Evolutionary conservation across 73 alveolate genomes (phyloP).

Genomic region (Tetrahymena borealis): DNA sequence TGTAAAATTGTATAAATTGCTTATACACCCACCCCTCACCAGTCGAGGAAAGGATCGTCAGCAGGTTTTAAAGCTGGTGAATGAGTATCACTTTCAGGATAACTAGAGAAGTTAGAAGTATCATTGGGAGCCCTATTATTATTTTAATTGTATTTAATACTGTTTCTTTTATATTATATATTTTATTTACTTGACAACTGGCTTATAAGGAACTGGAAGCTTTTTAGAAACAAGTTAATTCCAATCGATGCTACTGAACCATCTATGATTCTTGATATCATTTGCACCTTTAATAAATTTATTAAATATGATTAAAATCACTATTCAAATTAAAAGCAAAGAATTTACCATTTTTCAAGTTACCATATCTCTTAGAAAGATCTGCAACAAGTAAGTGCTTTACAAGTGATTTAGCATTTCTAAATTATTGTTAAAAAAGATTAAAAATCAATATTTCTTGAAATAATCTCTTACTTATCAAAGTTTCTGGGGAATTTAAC

Average conservation of each 20-base stretch:
- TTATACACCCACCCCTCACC: constrained; percentile 46
- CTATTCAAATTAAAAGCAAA: background rate
- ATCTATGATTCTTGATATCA: constrained; percentile 72
- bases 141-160: background rate
- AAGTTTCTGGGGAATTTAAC: constrained; percentile 71
- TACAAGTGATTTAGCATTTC: constrained; percentile 75
- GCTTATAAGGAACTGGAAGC: constrained; percentile 69
- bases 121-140: constrained; percentile 53
- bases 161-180: background rate
- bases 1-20: constrained; percentile 5
- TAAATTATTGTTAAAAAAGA: background rate
- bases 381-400: constrained; percentile 78
- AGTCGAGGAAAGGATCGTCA: constrained; percentile 82
- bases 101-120: constrained; percentile 62
- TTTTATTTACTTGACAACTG: constrained; percentile 39
- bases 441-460: background rate
- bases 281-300: constrained; percentile 15
- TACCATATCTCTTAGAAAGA: constrained; percentile 75
- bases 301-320: background rate
- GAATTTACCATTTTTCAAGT: constrained; percentile 66
- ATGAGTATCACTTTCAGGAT: constrained; percentile 76
- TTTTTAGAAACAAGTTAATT: constrained; percentile 43
- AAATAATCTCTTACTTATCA: constrained; percentile 37
- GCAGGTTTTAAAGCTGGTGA: constrained; percentile 64
- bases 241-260: constrained; percentile 75